Base-by-base conservation (phyloP, 2,329 filamentous ascomycete genomes). In the Blastomyces parvus region DNA sequence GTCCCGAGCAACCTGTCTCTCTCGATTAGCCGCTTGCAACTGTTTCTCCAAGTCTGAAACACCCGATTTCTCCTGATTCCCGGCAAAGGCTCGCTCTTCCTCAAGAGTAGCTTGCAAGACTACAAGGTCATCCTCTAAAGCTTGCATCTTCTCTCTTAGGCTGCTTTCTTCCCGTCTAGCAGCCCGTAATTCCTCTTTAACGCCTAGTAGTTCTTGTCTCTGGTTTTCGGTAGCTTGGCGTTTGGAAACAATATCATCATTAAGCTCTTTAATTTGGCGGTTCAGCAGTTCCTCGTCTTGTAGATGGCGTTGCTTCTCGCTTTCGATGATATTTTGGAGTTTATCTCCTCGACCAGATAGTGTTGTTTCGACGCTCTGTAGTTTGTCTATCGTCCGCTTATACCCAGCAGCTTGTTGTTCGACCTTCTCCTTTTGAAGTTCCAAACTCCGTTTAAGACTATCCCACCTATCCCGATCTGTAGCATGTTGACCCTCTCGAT, bases 41-140 rank as follows among this genome's bases (percentile, higher is more conserved):
- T 86, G 85, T 33, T 76, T 75, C 46, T 83, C 85, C 27, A 83
- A 78, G 57, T 87, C 84, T n/a, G 80, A 78, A 17, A 87, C 77
- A 63, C 85, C 82, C 65, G 80, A 80, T 67, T 81, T 83, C 52
- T 86, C 74, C 50, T 83, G 81, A 38, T 81, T 78, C 58, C 84
- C 83, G 6, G 82, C 82, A 64, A 84, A 82, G 66, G 87, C 84
- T 53, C 82, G 82, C 71, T 88, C 86, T 64, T 87, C 83, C 59
- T 89, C 86, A 53, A 87, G 74, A 46, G 82, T 83, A 27, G 81
- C 80, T 72, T 91, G 88, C 17, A 92, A 76, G 36, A 90, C 84
- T 61, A 90, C 86, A n/a, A 91, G 81, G 71, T 91, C 89, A 67
- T 91, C 88, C 71, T 92, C 88, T 25, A 92, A 74, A 8, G 82